Evolutionary conservation across 2,329 filamentous ascomycete species (phyloP).

Genomic region (Pyricularia grisea): DNA sequence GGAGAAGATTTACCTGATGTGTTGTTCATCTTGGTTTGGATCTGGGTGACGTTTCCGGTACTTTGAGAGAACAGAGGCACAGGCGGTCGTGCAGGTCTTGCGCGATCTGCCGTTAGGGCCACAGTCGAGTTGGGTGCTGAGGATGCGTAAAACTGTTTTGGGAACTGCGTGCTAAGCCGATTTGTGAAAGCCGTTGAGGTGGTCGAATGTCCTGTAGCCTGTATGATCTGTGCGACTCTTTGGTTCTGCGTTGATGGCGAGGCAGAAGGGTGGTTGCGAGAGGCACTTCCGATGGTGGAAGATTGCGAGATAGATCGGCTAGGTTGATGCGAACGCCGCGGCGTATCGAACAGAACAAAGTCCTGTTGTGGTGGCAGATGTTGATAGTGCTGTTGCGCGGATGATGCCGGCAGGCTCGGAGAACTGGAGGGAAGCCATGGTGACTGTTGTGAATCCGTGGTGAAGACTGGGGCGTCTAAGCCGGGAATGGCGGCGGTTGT

Average conservation of each 20-base stretch:
- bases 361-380: slow-evolving; percentile 46
- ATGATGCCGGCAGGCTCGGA: slow-evolving; percentile 51
- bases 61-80: slow-evolving; percentile 63
- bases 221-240: slow-evolving; percentile 49
- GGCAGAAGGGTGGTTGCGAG: slow-evolving; percentile 37
- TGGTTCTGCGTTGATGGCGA: slow-evolving; percentile 43
- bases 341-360: slow-evolving; percentile 68
- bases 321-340: slow-evolving; percentile 32
- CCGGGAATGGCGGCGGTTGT: slow-evolving; percentile 49
- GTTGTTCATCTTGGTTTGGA: slow-evolving; percentile 37
- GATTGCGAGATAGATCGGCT: slow-evolving; percentile 29
- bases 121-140: slow-evolving; percentile 53
- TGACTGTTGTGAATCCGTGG: slow-evolving; percentile 69
- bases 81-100: slow-evolving; percentile 49
- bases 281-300: slow-evolving; percentile 28
- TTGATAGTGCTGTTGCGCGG: slow-evolving; percentile 45
- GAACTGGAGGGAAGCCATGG: slow-evolving; percentile 69
- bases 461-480: slow-evolving; percentile 67
- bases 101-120: slow-evolving; percentile 40
- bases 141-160: slow-evolving; percentile 56
- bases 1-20: neutral
- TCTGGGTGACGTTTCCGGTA: slow-evolving; percentile 39
- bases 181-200: slow-evolving; percentile 45
- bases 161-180: slow-evolving; percentile 46
- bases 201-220: slow-evolving; percentile 44